Conservation (phyloP, 345 rosid species). For the Bruguiera sexangula region DNA sequence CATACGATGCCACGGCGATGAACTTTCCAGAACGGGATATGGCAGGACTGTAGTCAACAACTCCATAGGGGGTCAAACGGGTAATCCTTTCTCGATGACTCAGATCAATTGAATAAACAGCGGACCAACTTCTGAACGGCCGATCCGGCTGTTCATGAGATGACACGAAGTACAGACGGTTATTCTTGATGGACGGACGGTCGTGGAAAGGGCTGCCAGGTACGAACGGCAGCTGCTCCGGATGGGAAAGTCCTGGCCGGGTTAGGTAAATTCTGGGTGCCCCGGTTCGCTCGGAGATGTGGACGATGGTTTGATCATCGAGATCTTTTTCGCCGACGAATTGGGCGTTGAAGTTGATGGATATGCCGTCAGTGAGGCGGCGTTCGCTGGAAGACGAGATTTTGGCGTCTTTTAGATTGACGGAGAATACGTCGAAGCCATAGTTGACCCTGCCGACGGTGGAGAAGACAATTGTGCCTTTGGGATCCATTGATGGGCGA, state of each 20-base stretch:
- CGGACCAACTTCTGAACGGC: conserved; percentile 63
- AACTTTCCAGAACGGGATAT: conserved; percentile 52
- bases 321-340: conserved; percentile 33
- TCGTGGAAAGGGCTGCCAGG: conserved; percentile 74
- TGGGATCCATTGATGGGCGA: conserved; percentile 42
- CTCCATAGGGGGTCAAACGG: conserved; percentile 59
- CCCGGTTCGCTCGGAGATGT: conserved; percentile 66
- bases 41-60: conserved; percentile 71
- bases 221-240: conserved; percentile 43
- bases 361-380: conserved; percentile 65
- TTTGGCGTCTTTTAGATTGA: conserved; percentile 19
- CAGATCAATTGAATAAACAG: conserved; percentile 46
- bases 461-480: conserved; percentile 62
- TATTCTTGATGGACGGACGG: conserved; percentile 53
- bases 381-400: conserved; percentile 22
- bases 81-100: conserved; percentile 4
- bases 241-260: conserved; percentile 31
- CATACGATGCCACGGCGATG: conserved; percentile 71
- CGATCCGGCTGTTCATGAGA: conserved; percentile 65
- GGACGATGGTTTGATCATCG: conserved; percentile 38
- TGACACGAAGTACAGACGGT: conserved; percentile 62
- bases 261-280: conserved; percentile 42
- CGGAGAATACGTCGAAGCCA: conserved; percentile 71
- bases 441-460: conserved; percentile 61
- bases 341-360: conserved; percentile 78